Evolutionary conservation across 2,329 filamentous ascomycete genomes (phyloP).

Genomic region (Sporothrix brasiliensis): DNA sequence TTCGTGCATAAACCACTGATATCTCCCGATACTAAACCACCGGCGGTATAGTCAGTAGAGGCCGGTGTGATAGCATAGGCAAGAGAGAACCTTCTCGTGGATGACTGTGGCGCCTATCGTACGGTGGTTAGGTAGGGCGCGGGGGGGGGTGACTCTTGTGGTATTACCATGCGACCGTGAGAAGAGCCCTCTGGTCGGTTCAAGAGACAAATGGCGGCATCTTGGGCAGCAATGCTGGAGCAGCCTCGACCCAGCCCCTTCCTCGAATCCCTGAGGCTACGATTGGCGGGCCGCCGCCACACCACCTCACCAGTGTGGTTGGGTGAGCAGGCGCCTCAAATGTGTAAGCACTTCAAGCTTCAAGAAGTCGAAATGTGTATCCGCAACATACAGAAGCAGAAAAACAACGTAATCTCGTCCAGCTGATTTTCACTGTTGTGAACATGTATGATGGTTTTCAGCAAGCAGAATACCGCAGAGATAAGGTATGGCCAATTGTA

Average conservation of each 20-base stretch:
- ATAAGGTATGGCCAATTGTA: neutral
- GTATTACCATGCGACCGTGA: constrained; percentile 10
- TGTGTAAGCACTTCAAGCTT: neutral
- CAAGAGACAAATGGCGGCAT: constrained; percentile 19
- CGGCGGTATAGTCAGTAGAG: neutral
- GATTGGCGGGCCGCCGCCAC: constrained; percentile 1
- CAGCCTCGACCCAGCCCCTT: constrained; percentile 4
- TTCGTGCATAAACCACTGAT: neutral
- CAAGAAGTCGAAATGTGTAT: constrained; percentile 1
- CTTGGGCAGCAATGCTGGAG: constrained; percentile 17
- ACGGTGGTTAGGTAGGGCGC: neutral
- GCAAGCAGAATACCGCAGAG: neutral
- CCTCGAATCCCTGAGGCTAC: constrained; percentile 6
- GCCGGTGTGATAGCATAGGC: neutral
- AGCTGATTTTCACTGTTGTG: neutral
- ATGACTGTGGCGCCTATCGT: neutral
- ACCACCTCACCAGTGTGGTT: neutral
- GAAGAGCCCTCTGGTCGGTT: constrained; percentile 14
- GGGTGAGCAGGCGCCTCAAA: neutral
- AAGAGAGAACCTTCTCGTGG: neutral
- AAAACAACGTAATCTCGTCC: neutral
- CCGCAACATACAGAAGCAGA: neutral
- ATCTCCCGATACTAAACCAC: neutral
- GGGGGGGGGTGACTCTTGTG: neutral
- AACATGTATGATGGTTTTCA: neutral